A percentile compares a stretch with the other conserved stretches of the same genome.
Evolutionary conservation across 257 asterid genomes (phyloP).

Genomic region (Orobanche coerulescens): DNA sequence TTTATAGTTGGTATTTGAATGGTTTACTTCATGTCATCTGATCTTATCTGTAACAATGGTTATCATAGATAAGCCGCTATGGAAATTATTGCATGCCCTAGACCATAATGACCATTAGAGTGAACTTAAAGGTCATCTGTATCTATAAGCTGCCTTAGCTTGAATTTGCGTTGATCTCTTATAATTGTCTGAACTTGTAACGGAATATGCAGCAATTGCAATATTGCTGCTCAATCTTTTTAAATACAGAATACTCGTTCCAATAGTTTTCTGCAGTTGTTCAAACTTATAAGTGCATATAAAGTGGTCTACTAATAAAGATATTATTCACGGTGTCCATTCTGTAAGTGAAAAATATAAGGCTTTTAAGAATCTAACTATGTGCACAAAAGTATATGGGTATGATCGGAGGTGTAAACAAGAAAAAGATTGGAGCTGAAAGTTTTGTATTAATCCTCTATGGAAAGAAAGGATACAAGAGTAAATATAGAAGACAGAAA

Average conservation of each 20-base stretch:
- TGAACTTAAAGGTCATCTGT: neutral
- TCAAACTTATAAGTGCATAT: neutral
- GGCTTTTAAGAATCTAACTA: neutral
- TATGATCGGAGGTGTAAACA: too few relatives aligned
- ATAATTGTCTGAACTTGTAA: constrained; percentile 2
- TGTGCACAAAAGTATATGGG: neutral
- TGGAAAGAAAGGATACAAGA: too few relatives aligned
- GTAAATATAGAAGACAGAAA: too few relatives aligned
- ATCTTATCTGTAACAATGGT: neutral
- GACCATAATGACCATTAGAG: neutral
- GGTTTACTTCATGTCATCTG: neutral
- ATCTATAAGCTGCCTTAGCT: neutral
- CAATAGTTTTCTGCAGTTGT: constrained; percentile 5
- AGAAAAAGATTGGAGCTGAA: too few relatives aligned
- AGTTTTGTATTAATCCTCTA: too few relatives aligned
- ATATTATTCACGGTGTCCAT: constrained; percentile 1
- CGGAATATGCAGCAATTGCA: too few relatives aligned
- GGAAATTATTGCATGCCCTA: too few relatives aligned
- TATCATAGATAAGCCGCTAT: too few relatives aligned
- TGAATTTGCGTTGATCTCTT: neutral
- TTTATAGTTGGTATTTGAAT: constrained; percentile 2
- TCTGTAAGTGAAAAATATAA: neutral
- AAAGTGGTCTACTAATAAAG: neutral
- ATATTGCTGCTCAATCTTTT: constrained; percentile 1
- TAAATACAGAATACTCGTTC: neutral